A percentile compares a stretch with the other conserved stretches of the same genome.
Conservation (phyloP, 2,329 filamentous ascomycete genomes). For the Chalaropsis thielavioides region DNA sequence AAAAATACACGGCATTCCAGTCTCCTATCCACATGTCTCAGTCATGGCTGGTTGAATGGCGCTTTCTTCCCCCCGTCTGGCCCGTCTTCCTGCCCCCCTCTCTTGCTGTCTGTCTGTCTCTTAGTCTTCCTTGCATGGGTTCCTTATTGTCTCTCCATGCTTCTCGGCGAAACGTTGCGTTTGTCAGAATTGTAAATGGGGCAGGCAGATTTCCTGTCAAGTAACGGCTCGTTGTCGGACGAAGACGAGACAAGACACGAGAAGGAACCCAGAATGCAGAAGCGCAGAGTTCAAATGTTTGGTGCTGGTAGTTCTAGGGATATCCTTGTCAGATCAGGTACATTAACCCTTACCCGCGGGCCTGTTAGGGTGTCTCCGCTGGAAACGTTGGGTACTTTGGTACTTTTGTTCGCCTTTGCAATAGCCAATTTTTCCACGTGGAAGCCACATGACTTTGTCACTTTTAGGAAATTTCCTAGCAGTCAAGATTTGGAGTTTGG, state of each 20-base stretch:
- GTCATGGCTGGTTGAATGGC: neutral
- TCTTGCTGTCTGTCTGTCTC: neutral
- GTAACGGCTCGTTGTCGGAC: neutral
- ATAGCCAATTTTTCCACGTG: neutral
- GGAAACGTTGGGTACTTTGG: neutral
- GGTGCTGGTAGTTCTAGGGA: neutral
- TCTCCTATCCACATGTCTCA: neutral
- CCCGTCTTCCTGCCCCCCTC: neutral
- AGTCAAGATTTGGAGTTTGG: neutral
- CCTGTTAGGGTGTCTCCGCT: neutral
- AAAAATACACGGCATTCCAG: neutral
- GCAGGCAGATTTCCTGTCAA: neutral
- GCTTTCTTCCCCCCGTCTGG: neutral
- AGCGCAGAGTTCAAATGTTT: neutral
- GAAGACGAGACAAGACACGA: neutral
- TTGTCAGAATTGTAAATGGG: neutral
- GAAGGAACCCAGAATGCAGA: neutral
- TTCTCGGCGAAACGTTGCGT: slow-evolving; percentile 4
- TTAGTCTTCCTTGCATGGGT: neutral
- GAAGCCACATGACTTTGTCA: neutral
- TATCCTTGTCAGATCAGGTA: neutral
- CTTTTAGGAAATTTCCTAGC: neutral
- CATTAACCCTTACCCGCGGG: neutral
- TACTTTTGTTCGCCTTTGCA: neutral
- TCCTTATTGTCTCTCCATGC: neutral